Evolutionary conservation across 352 stramenopile genomes (phyloP), one percentile per base, ranked within the genome.

Genomic region (Phytophthora parvispora): DNA sequence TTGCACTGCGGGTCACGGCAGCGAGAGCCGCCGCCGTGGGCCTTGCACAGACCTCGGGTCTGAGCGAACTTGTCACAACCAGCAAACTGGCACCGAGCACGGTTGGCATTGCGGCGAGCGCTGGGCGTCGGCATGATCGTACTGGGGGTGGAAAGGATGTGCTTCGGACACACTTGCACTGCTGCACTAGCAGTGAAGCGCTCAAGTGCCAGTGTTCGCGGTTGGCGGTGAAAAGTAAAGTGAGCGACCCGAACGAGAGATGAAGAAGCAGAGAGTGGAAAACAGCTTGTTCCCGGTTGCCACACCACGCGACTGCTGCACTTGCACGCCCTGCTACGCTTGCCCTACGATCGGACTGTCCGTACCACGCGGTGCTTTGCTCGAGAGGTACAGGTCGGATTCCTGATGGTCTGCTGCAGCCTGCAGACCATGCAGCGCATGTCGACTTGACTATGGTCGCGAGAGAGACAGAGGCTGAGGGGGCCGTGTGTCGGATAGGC

Each of bases 51-150:
- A 4, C 88, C 88, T 0, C 84, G 75, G 12, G 88, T 94, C 75
- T 96, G 88, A 6, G 86, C 89, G 77, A 94, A 96, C 74, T 96
- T 96, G 50, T 92, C 81, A 74, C 89, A 96, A n/a, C 62, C 70
- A 13, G 71, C 69, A 49, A 89, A 83, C 40, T 94, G 86, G 63
- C 89, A 96, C 36, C 87, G 82, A 31, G 88, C 88, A 45, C 88
- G 88, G 72, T 87, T 94, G 64, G 71, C 77, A 64, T 89, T 91
- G 75, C 84, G 82, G 56, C 83, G 75, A 55, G 70, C 80, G 49
- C 27, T 77, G 27, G 67, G 18, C 36, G 66, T 64, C 66, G 70
- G 74, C 72, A 85, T 89, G 65, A 65, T 72, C 43, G 71, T n/a
- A 29, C 50, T 79, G n/a, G 55, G 54, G 56, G 54, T 73, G 52